phyloP scores from a whole-genome alignment of 2,329 filamentous ascomycete species.

The Aspergillus melleus region DNA sequence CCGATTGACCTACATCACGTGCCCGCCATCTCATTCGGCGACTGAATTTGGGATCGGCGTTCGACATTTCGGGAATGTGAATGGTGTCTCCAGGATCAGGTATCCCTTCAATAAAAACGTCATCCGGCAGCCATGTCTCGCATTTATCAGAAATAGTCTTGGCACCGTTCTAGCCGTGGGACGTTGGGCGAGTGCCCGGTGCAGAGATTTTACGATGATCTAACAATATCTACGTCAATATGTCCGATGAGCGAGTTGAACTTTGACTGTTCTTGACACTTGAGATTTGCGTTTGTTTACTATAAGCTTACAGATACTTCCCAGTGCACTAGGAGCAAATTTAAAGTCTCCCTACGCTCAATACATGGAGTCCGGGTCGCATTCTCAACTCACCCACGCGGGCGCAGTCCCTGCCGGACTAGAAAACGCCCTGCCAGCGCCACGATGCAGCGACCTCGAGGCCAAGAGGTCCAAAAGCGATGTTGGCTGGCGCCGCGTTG shows the following conservation, averaged over 20 bases:
- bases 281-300: too few species aligned
- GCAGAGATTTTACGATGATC: not conserved
- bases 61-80: not conserved
- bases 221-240: not conserved
- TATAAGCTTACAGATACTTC: too few species aligned
- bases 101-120: not conserved
- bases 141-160: not conserved
- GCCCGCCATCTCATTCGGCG: not conserved
- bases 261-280: not conserved
- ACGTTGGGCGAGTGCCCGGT: not conserved
- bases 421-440: not conserved
- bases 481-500: slow-evolving; percentile 28
- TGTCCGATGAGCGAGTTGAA: not conserved
- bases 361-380: not conserved
- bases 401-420: not conserved
- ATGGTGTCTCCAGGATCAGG: not conserved
- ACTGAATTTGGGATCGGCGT: not conserved
- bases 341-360: not conserved
- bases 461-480: slow-evolving; percentile 21
- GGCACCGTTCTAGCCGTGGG: not conserved
- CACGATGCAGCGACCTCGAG: not conserved
- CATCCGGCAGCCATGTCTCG: not conserved
- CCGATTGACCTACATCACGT: too few species aligned
- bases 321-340: too few species aligned
- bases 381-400: not conserved